Percentiles rank a stretch among this genome's conserved stretches.
phyloP scores from a whole-genome alignment of 2,329 filamentous ascomycete genomes.

The Phyllachora maydis region DNA sequence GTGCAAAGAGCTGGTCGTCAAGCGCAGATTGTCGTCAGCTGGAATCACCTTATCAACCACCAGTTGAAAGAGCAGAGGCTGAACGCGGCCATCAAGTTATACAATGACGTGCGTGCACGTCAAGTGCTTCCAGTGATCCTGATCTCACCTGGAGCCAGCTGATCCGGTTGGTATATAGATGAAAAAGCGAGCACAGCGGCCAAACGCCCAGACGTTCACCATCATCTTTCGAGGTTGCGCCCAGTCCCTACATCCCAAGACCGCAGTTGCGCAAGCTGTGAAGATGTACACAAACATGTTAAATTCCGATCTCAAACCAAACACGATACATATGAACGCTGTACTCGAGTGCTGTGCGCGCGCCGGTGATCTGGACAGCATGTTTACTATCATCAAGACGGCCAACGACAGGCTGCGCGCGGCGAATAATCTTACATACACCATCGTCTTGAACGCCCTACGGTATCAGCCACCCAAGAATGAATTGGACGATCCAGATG shows the following conservation, averaged over 20 bases:
- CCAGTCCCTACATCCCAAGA: slow-evolving; percentile 30
- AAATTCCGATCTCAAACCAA: slow-evolving; percentile 44
- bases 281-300: slow-evolving; percentile 61
- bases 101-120: slow-evolving; percentile 51
- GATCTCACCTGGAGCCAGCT: slow-evolving; percentile 5
- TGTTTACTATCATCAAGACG: slow-evolving; percentile 59
- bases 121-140: not conserved
- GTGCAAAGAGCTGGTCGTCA: slow-evolving; percentile 47
- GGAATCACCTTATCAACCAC: slow-evolving; percentile 72
- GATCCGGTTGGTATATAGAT: too few relatives aligned
- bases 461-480: slow-evolving; percentile 25
- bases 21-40: slow-evolving; percentile 50
- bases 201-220: slow-evolving; percentile 69
- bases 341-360: slow-evolving; percentile 64
- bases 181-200: slow-evolving; percentile 76
- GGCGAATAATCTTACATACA: slow-evolving; percentile 57
- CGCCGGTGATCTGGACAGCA: slow-evolving; percentile 53
- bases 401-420: slow-evolving; percentile 42
- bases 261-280: slow-evolving; percentile 47
- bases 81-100: slow-evolving; percentile 54
- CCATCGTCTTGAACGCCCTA: slow-evolving; percentile 64
- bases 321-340: slow-evolving; percentile 72
- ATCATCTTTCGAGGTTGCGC: slow-evolving; percentile 62
- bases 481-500: too few relatives aligned
- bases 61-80: slow-evolving; percentile 39